phyloP scores from a whole-genome alignment of 1,139 yeast genomes.

The Geotrichum histeridarum region DNA sequence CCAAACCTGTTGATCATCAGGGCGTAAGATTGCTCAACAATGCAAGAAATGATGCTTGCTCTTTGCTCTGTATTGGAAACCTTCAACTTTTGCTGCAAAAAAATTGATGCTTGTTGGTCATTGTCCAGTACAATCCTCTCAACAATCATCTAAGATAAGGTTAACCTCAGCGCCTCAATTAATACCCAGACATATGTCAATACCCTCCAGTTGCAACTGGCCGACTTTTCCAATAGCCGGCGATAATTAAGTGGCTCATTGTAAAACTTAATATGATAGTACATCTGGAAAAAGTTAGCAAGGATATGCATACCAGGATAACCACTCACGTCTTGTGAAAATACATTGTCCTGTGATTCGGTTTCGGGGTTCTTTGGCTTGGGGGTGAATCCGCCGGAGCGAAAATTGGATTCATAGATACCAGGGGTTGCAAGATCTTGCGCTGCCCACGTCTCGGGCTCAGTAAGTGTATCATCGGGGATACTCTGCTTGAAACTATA shows the following conservation, averaged over 20 bases:
- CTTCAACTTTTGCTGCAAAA: constrained; percentile 41
- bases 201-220: constrained; percentile 32
- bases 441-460: constrained; percentile 2
- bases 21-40: constrained; percentile 33
- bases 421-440: constrained; percentile 7
- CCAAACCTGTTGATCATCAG: constrained; percentile 43
- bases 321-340: constrained; percentile 15
- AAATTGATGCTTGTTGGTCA: constrained; percentile 44
- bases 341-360: constrained; percentile 6
- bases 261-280: constrained; percentile 25
- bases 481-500: neutral
- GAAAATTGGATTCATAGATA: constrained; percentile 14
- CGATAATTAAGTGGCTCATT: constrained; percentile 32
- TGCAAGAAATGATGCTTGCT: constrained; percentile 34
- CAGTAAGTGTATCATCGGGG: neutral
- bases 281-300: constrained; percentile 8
- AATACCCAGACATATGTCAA: neutral
- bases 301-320: neutral
- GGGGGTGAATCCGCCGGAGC: constrained; percentile 15
- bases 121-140: constrained; percentile 37
- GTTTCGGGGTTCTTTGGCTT: constrained; percentile 10
- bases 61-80: constrained; percentile 35
- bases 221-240: constrained; percentile 29
- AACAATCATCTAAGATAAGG: constrained; percentile 27
- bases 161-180: neutral